Conservation (phyloP, 805 yeast species). For the Saccharomycopsis vini region DNA sequence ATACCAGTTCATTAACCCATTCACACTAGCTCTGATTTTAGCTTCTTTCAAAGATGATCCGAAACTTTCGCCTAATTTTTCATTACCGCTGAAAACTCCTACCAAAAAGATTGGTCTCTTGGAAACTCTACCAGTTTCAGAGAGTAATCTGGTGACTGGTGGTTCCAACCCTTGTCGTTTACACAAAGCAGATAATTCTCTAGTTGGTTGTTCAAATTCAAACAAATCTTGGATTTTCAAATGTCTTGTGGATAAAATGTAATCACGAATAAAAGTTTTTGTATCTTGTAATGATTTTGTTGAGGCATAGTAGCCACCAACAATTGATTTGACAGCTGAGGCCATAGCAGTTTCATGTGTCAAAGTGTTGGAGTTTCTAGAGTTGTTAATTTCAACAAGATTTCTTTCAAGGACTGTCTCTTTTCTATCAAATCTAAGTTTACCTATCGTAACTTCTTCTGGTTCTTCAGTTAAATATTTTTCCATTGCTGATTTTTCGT, state of each 20-base stretch:
- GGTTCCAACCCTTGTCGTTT: slow-evolving; percentile 62
- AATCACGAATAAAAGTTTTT: slow-evolving; percentile 59
- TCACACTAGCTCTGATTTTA: slow-evolving; percentile 83
- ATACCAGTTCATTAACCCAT: slow-evolving; percentile 86
- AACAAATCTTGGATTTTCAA: slow-evolving; percentile 67
- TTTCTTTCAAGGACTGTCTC: slow-evolving; percentile 11
- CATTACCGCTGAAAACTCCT: slow-evolving; percentile 79
- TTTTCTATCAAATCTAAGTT: slow-evolving; percentile 40
- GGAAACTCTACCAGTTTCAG: slow-evolving; percentile 89
- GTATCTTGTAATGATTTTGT: slow-evolving; percentile 54
- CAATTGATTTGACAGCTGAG: slow-evolving; percentile 67
- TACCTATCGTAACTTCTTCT: slow-evolving; percentile 60
- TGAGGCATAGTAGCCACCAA: slow-evolving; percentile 76
- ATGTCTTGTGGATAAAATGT: slow-evolving; percentile 67
- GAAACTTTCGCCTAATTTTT: slow-evolving; percentile 86
- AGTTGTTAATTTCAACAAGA: slow-evolving; percentile 2
- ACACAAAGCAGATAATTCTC: slow-evolving; percentile 72
- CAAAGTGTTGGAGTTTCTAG: neutral
- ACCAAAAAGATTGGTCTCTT: slow-evolving; percentile 80
- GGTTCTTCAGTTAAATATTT: slow-evolving; percentile 64
- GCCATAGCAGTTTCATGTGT: slow-evolving; percentile 34
- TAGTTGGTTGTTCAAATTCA: slow-evolving; percentile 74
- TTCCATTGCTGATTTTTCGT: slow-evolving; percentile 51
- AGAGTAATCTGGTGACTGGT: slow-evolving; percentile 75
- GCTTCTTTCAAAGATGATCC: slow-evolving; percentile 89